Evolutionary conservation across 2,329 filamentous ascomycete genomes (phyloP).

Genomic region (Aotearoamyces nothofagi): DNA sequence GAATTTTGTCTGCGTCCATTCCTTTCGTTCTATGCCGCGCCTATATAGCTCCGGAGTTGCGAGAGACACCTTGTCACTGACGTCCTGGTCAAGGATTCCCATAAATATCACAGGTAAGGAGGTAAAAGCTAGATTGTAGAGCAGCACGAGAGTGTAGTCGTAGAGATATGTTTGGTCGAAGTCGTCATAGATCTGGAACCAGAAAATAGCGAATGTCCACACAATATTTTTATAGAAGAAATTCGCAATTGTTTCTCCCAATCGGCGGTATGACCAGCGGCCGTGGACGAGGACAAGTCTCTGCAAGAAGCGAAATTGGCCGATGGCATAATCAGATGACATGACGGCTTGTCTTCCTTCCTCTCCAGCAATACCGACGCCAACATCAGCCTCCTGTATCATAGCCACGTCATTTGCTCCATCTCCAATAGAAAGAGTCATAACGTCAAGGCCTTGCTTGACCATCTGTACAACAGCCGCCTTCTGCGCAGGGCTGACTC

Average conservation of each 20-base stretch:
- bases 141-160: constrained; percentile 93
- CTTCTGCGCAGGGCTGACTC: constrained; percentile 82
- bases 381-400: constrained; percentile 96
- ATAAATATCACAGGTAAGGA: constrained; percentile 90
- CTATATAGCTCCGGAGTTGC: constrained; percentile 93
- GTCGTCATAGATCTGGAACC: constrained; percentile 91
- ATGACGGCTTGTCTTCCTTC: constrained; percentile 88
- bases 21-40: constrained; percentile 83
- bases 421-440: constrained; percentile 87
- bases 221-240: constrained; percentile 99
- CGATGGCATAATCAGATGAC: constrained; percentile 92
- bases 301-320: constrained; percentile 81
- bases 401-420: constrained; percentile 94
- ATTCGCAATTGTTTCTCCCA: constrained; percentile 90
- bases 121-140: constrained; percentile 95
- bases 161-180: constrained; percentile 96
- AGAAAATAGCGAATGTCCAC: constrained; percentile 93
- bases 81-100: constrained; percentile 94
- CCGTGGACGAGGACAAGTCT: constrained; percentile 80
- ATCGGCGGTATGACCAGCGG: constrained; percentile 86
- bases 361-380: constrained; percentile 85
- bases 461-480: constrained; percentile 95
- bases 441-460: constrained; percentile 85
- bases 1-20: constrained; percentile 94
- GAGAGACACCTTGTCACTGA: constrained; percentile 83